Percentiles rank a stretch among this genome's conserved stretches.
Conservation (phyloP, 441 rosid species). For the Pelargonium fulgidum region DNA sequence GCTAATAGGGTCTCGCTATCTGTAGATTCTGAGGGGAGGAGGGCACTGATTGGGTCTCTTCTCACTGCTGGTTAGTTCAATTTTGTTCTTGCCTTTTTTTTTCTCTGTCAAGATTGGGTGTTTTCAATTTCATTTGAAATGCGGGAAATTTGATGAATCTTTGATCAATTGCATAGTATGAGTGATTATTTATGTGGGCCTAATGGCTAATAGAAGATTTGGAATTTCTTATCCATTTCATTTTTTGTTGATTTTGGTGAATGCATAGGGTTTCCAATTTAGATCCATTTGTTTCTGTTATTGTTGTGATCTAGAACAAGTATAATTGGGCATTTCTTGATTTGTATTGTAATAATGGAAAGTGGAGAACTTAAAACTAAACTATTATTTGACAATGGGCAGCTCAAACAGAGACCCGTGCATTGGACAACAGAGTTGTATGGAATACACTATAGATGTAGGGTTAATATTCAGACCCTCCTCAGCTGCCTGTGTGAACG, state of each 20-base stretch:
- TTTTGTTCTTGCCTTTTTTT: neutral
- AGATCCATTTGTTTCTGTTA: neutral
- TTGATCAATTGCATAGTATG: neutral
- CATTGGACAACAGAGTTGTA: neutral
- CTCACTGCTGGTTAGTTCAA: conserved; percentile 44
- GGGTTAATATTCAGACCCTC: neutral
- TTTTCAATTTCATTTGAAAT: neutral
- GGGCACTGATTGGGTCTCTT: conserved; percentile 54
- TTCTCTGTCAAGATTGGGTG: neutral
- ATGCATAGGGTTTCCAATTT: neutral
- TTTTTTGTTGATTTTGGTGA: neutral
- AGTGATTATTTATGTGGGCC: neutral
- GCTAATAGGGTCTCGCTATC: conserved; percentile 24
- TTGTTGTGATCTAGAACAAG: neutral
- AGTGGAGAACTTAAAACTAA: neutral
- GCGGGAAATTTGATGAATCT: neutral
- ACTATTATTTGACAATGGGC: neutral
- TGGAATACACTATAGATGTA: neutral
- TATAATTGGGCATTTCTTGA: neutral
- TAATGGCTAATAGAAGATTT: neutral
- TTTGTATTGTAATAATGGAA: neutral
- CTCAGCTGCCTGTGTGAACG: neutral
- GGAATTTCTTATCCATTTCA: neutral
- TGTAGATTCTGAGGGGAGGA: conserved; percentile 40
- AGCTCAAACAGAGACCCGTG: neutral